Percentiles rank a stretch among this genome's conserved stretches.
Evolutionary conservation across 352 stramenopile species (phyloP).

Genomic region (Saprolegnia parasitica): DNA sequence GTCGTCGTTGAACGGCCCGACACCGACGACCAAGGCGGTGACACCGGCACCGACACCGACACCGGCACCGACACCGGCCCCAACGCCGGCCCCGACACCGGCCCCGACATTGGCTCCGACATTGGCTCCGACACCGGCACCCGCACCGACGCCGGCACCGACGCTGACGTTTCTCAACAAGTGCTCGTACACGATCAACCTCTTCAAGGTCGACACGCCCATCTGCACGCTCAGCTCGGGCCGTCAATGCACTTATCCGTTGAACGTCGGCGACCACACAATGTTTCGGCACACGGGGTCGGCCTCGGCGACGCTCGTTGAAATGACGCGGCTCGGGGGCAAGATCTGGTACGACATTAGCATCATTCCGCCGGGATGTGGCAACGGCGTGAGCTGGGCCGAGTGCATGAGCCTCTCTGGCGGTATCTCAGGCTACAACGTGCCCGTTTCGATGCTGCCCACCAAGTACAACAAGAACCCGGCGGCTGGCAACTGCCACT

Average conservation of each 20-base stretch:
- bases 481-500: conserved; percentile 24
- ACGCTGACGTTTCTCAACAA: conserved; percentile 31
- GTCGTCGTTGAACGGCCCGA: neutral
- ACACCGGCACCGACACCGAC: conserved; percentile 7
- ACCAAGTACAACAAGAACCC: conserved; percentile 21
- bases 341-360: conserved; percentile 40
- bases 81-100: neutral
- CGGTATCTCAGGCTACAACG: conserved; percentile 31
- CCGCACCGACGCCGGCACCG: conserved; percentile 8
- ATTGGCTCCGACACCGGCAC: neutral
- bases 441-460: conserved; percentile 30
- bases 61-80: neutral
- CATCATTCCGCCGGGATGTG: conserved; percentile 32
- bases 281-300: conserved; percentile 31
- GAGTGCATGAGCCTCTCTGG: conserved; percentile 28
- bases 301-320: conserved; percentile 30
- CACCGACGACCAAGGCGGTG: neutral
- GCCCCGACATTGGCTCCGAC: conserved; percentile 5
- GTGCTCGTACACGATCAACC: conserved; percentile 29
- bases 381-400: conserved; percentile 30
- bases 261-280: conserved; percentile 22
- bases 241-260: conserved; percentile 24
- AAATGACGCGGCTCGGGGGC: conserved; percentile 29
- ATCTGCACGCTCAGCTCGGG: conserved; percentile 26
- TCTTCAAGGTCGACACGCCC: conserved; percentile 29